phyloP scores from a whole-genome alignment of 345 rosid species.

The Gossypium bickii region DNA sequence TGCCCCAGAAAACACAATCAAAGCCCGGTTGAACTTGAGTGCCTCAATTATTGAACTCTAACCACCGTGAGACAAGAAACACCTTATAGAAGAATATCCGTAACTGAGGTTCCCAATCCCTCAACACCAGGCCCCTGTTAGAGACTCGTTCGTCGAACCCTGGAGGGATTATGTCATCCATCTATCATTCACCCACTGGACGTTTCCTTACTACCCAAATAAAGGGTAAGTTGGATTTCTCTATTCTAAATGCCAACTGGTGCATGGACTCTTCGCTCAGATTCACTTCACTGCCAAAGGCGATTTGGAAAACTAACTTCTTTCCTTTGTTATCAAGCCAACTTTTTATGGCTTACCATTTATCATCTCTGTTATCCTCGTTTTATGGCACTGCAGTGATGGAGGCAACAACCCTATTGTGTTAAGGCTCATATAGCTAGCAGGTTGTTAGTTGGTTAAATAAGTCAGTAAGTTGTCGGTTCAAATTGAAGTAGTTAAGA shows the following conservation, averaged over 20 bases:
- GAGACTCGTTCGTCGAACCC: slow-evolving; percentile 9
- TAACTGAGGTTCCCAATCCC: slow-evolving; percentile 41
- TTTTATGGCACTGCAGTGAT: background rate
- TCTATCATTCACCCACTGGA: background rate
- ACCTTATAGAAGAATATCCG: slow-evolving; percentile 38
- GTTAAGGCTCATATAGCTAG: too few relatives aligned
- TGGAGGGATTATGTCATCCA: slow-evolving; percentile 1
- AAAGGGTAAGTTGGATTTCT: slow-evolving; percentile 39
- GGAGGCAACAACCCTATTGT: slow-evolving; percentile 41
- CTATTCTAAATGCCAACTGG: slow-evolving; percentile 43
- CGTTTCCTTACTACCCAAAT: slow-evolving; percentile 35
- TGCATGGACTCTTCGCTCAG: slow-evolving; percentile 24
- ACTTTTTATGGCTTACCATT: slow-evolving; percentile 27
- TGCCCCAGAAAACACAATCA: slow-evolving; percentile 47
- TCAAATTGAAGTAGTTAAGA: too few relatives aligned
- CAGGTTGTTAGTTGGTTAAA: too few relatives aligned
- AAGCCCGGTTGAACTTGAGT: slow-evolving; percentile 41
- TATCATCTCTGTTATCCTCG: slow-evolving; percentile 12
- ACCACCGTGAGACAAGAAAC: slow-evolving; percentile 29
- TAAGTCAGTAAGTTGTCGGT: too few relatives aligned
- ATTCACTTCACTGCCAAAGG: slow-evolving; percentile 42
- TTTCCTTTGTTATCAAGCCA: slow-evolving; percentile 38
- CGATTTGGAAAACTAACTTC: slow-evolving; percentile 37
- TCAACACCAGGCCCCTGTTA: slow-evolving; percentile 10
- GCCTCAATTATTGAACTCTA: slow-evolving; percentile 36